Evolutionary conservation across 108 stramenopile genomes (phyloP).

Genomic region (Stephanodiscus triporus): DNA sequence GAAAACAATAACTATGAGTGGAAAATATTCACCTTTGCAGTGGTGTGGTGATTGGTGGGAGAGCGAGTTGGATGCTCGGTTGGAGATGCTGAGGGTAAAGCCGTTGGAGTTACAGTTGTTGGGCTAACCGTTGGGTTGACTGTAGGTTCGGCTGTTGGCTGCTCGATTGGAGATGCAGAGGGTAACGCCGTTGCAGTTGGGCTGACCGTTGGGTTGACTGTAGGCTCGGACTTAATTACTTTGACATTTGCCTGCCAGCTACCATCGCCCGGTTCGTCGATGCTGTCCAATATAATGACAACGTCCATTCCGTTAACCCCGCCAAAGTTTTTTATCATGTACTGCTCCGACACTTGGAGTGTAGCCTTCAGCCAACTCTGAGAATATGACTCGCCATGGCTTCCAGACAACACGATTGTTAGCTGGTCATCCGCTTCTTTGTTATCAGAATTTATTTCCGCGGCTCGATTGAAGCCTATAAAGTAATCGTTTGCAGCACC

Average conservation of each 20-base stretch:
- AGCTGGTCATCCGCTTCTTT: constrained; percentile 32
- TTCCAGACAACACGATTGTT: constrained; percentile 25
- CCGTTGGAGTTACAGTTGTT: background rate
- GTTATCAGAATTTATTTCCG: constrained; percentile 26
- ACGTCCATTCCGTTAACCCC: background rate
- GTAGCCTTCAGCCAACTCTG: constrained; percentile 20
- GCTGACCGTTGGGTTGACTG: no score
- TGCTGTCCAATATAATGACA: background rate
- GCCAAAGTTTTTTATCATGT: constrained; percentile 15
- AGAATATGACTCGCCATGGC: constrained; percentile 19
- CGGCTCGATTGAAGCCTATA: constrained; percentile 40
- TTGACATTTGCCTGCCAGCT: background rate
- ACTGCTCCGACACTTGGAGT: constrained; percentile 6
- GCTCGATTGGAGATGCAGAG: no score
- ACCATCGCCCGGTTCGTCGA: constrained; percentile 1
- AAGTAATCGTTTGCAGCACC: constrained; percentile 31
- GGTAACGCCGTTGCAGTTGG: no score
- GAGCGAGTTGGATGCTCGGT: background rate
- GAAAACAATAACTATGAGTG: background rate
- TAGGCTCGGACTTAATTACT: constrained; percentile 1
- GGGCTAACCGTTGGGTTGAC: background rate
- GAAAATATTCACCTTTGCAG: background rate
- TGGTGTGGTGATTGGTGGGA: background rate
- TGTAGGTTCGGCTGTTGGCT: no score
- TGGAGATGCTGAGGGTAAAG: background rate